phyloP scores from a whole-genome alignment of 441 rosid genomes.

The Pelargonium cotyledonis region DNA sequence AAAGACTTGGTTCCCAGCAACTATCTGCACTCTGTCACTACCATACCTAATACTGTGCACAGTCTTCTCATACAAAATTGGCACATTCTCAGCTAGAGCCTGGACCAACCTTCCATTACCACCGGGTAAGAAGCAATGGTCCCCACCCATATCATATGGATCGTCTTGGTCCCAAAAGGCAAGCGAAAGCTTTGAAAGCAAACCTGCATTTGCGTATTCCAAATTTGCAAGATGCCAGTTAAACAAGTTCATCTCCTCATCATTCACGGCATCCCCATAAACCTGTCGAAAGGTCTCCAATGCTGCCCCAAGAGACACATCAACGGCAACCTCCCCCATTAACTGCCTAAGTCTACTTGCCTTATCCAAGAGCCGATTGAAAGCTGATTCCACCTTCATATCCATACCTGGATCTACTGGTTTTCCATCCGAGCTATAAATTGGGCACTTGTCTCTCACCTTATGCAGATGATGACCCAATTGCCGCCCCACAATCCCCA shows the following conservation, averaged over 20 bases:
- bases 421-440: constrained; percentile 66
- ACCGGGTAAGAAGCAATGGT: constrained; percentile 94
- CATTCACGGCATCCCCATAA: constrained; percentile 54
- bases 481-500: constrained; percentile 93
- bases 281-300: constrained; percentile 66
- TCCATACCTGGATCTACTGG: constrained; percentile 60
- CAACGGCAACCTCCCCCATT: constrained; percentile 52
- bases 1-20: constrained; percentile 58
- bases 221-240: constrained; percentile 93
- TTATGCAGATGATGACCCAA: constrained; percentile 85
- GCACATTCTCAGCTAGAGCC: constrained; percentile 75
- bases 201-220: constrained; percentile 94
- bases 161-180: constrained; percentile 98
- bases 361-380: constrained; percentile 85
- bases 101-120: constrained; percentile 81
- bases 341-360: constrained; percentile 66
- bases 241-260: constrained; percentile 63
- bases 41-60: constrained; percentile 55
- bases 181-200: constrained; percentile 77
- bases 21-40: constrained; percentile 51
- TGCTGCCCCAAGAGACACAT: constrained; percentile 70
- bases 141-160: constrained; percentile 96
- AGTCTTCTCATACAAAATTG: constrained; percentile 59
- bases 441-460: constrained; percentile 79
- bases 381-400: constrained; percentile 51